These are phyloP conservation scores for Stephania yunnanensis DNA, from an alignment of 164 flowering plant species.

Conservation along the genomic window DNA sequence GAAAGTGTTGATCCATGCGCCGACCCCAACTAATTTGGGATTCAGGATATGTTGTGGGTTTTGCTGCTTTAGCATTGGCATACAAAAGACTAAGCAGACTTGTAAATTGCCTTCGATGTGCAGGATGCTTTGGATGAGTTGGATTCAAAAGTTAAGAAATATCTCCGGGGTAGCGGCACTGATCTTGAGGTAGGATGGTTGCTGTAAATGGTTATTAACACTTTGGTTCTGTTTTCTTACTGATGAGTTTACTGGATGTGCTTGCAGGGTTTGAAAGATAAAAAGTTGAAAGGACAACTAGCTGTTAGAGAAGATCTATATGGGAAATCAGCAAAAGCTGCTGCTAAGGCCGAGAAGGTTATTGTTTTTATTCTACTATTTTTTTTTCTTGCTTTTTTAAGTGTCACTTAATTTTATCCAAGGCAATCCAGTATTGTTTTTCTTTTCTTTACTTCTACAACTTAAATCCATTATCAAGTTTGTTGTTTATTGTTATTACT, in stretches of 20 bases:
- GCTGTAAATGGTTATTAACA: background rate
- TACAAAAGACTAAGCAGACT: background rate
- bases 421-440: background rate
- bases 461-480: no score
- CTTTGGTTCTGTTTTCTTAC: background rate
- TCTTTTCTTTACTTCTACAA: background rate
- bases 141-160: constrained; percentile 55
- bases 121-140: constrained; percentile 50
- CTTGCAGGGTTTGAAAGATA: constrained; percentile 63
- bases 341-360: constrained; percentile 89
- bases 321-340: constrained; percentile 77
- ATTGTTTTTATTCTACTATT: background rate
- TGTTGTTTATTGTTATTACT: no score
- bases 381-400: background rate
- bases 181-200: constrained; percentile 53
- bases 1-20: background rate
- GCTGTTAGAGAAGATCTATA: constrained; percentile 58
- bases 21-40: background rate
- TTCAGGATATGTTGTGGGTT: background rate
- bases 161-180: constrained; percentile 72
- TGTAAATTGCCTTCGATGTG: background rate
- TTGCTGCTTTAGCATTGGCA: background rate
- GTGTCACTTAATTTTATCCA: background rate
- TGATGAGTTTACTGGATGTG: background rate
- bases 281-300: constrained; percentile 77